Base-by-base conservation (phyloP, 1,139 yeast species). In the Saccharomyces hybrid region DNA sequence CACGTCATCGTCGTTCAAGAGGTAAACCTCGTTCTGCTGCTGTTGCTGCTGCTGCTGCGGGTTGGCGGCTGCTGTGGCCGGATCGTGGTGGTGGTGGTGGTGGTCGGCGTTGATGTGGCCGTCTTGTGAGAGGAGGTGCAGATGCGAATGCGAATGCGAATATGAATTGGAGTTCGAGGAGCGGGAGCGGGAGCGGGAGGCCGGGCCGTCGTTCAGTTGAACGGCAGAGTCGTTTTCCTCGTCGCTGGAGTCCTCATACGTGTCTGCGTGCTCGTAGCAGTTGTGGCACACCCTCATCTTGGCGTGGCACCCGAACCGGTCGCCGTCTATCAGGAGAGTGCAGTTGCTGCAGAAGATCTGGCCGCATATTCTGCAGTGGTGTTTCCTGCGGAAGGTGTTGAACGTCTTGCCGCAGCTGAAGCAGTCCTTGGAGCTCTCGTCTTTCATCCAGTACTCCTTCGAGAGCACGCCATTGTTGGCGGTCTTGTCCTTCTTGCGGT, bases 311-410 rank as follows among this genome's bases (percentile, higher is more conserved):
- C 79, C 78, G 66, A 89, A 88, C 63, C 82, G 83, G 46, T 81
- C 82, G 46, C 95, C 96, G 2, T 89, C 79, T 11, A 90, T 82
- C 60, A 89, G 79, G 3, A 81, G 73, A 0, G 97, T 90, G 69
- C 99, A 93, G n/a, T 80, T 78, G 32, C 88, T 79, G 69, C 99
- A 93, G 65, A 90, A 93, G 47, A 93, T 93, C 68, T 91, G 97
- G 2, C 98, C 98, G 71, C 99, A 93, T 51, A 91, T 84, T 51
- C 99, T 75, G 66, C 99, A 93, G 69, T 93, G 99, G 68, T 93
- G 99, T 61, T 88, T 88, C 61, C 99, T 76, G 65, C 97, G 74
- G 71, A 91, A 93, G 0, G 85, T 77, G 6, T 88, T 81, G 65
- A 88, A 88, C 0, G 83, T 80, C 55, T 82, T 78, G 52, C 85